A percentile compares a stretch with the other conserved stretches of the same genome.
Conservation (phyloP, 2,329 filamentous ascomycete species). For the Fusarium redolens region DNA sequence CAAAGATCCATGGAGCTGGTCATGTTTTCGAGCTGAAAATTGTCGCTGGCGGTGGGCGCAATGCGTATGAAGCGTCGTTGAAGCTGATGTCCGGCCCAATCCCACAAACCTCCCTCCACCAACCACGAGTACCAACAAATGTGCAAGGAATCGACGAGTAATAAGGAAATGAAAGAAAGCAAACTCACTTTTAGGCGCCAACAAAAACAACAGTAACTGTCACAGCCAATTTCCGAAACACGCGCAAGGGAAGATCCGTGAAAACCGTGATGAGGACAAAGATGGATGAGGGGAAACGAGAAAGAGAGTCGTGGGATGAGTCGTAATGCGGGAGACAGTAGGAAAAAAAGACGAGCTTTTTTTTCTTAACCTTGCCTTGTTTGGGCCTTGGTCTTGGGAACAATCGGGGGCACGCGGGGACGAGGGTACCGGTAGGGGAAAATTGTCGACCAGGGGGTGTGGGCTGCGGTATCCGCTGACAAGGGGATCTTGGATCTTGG, state of each 20-base stretch:
- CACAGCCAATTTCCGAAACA: slow-evolving; percentile 58
- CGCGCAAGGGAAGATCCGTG: slow-evolving; percentile 61
- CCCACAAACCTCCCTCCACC: slow-evolving; percentile 33
- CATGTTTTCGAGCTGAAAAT: background rate
- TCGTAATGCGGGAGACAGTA: slow-evolving; percentile 47
- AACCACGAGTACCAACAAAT: slow-evolving; percentile 35
- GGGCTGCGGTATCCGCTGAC: slow-evolving; percentile 46
- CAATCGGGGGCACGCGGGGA: slow-evolving; percentile 47
- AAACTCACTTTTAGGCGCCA: slow-evolving; percentile 67
- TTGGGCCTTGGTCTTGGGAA: slow-evolving; percentile 48
- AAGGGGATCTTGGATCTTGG: slow-evolving; percentile 49
- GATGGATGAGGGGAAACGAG: slow-evolving; percentile 49
- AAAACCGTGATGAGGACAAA: slow-evolving; percentile 54
- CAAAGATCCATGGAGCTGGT: background rate
- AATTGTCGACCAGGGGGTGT: slow-evolving; percentile 48
- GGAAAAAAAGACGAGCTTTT: slow-evolving; percentile 51
- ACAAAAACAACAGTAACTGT: slow-evolving; percentile 60
- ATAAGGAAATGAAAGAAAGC: slow-evolving; percentile 24
- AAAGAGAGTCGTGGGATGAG: slow-evolving; percentile 50
- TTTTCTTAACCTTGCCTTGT: slow-evolving; percentile 50
- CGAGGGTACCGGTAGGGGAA: slow-evolving; percentile 50
- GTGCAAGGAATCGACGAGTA: slow-evolving; percentile 36
- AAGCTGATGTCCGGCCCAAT: slow-evolving; percentile 23
- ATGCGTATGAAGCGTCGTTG: slow-evolving; percentile 9
- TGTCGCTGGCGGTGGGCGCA: slow-evolving; percentile 19